Evolutionary conservation across 345 rosid species (phyloP), one percentile per base, ranked within the genome.

Genomic region (Citrus inodora): DNA sequence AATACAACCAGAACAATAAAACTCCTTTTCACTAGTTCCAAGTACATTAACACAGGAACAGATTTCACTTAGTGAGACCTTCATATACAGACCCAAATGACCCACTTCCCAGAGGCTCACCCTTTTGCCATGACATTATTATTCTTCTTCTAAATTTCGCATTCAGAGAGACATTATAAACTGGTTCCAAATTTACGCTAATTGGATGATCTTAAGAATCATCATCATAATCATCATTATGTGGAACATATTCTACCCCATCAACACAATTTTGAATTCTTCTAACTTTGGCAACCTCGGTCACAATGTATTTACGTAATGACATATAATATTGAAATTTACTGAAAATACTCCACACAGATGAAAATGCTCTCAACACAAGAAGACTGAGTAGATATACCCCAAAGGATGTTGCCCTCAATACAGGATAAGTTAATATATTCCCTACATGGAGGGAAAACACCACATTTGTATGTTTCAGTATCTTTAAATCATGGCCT

Each of bases 21-120:
- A 46, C 51, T 11, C 51, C 17, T 46, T 2, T 46, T 46, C 17
- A 11, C 51, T 0, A 46, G 51, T 13, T 46, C 5, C 51, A 46
- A 13, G 51, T 1, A 13, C 13, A 13, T 46, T 46, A 46, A 46
- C 1, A 46, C 51, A 13, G 51, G 17, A 46, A 46, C 7, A 17
- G 22, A 53, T 53, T 16, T 53, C 21, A 87, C 94, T 85, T 87
- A 30, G 98, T 81, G 38, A 89, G 80, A 72, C 95, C 98, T 82
- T 92, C 97, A 72, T 86, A 90, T 22, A 93, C 98, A 0, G 94
- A 84, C 40, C 98, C 98, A 80, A 92, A 95, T 16, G 98, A 88
- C 58, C 98, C 97, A 55, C 92, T 86, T 48, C 98, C 97, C 74
- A 93, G 81, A 84, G 85, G 4, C 51, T 42, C 51, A 42, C 51